Conservation (phyloP, 768 basidiomycete genomes). For the Kwoniella sp. region DNA sequence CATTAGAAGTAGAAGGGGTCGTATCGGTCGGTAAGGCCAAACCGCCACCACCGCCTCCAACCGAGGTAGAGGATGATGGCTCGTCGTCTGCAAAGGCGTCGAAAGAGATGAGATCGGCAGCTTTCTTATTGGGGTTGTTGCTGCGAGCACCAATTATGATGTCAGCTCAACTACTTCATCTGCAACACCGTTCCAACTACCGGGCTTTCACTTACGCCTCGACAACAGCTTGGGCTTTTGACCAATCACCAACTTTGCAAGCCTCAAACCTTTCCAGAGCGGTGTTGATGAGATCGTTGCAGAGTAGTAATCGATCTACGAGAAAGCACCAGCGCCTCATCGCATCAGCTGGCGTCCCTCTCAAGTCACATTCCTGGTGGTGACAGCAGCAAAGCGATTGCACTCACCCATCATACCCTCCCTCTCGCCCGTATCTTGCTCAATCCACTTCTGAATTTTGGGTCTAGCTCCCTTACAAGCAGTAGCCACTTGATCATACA, state of each 20-base stretch:
- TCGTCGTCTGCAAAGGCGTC: conserved; percentile 57
- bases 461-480: conserved; percentile 81
- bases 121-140: conserved; percentile 53
- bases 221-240: conserved; percentile 57
- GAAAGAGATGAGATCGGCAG: conserved; percentile 55
- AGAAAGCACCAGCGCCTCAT: too few species aligned
- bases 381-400: too few species aligned
- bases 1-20: conserved; percentile 2
- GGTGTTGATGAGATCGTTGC: conserved; percentile 96
- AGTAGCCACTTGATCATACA: conserved; percentile 91
- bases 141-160: conserved; percentile 21
- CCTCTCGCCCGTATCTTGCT: conserved; percentile 60
- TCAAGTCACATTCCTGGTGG: too few species aligned
- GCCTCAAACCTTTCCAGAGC: conserved; percentile 87
- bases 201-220: conserved; percentile 56
- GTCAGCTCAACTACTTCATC: neutral
- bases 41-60: conserved; percentile 39
- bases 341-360: too few species aligned
- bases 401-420: conserved; percentile 81
- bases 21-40: conserved; percentile 40
- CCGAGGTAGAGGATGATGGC: conserved; percentile 21
- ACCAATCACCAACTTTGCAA: conserved; percentile 87
- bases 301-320: conserved; percentile 90
- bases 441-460: conserved; percentile 97
- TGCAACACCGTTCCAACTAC: conserved; percentile 60